Evolutionary conservation across 768 basidiomycete species (phyloP), one percentile per base, ranked within the genome.

Genomic region (Russula virescens): DNA sequence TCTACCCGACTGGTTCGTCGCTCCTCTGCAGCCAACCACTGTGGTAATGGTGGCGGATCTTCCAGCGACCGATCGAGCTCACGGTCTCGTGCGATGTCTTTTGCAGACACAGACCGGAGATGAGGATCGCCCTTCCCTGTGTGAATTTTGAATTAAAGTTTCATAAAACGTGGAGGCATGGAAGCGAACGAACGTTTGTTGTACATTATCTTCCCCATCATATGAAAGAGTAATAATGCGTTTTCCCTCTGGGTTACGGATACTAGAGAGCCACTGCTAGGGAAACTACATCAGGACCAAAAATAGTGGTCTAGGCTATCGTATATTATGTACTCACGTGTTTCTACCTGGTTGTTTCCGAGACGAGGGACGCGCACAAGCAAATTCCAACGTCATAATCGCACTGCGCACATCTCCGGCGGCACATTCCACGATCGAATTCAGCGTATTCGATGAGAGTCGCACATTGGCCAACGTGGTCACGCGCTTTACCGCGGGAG

Each of bases 361-460:
- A 61, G 67, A 69, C 18, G 68, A 68, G n/a, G 80, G 73, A 21
- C 77, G 74, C 19, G 82, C 73, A 71, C 81, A 96, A 1, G 87
- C 83, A 69, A 99, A 94, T 71, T 99, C 91, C 8, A 98, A 79
- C 0, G 89, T 86, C 86, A 96, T 98, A 63, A 98, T 83, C 0
- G 95, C 96, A 60, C 89, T 91, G 47, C 97, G 80, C 42, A 99
- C 90, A 70, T 99, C 97, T 0, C 97, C 97, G 69, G 89, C 89
- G 3, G 90, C 81, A 2, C 89, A 83, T 55, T 86, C 84, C 5
- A 94, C 82, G 62, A 98, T 81, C 21, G 86, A 73, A 56, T 96
- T 88, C 0, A 97, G 69, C 1, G 83, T 80, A 6, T 89, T 88
- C 60, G 84, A 85, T 0, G 86, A 77, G 0, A 85, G 86, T 7